These are phyloP conservation scores for Lathyrus oleraceus DNA, from an alignment of 306 rosid genomes.

Conservation along the genomic window DNA sequence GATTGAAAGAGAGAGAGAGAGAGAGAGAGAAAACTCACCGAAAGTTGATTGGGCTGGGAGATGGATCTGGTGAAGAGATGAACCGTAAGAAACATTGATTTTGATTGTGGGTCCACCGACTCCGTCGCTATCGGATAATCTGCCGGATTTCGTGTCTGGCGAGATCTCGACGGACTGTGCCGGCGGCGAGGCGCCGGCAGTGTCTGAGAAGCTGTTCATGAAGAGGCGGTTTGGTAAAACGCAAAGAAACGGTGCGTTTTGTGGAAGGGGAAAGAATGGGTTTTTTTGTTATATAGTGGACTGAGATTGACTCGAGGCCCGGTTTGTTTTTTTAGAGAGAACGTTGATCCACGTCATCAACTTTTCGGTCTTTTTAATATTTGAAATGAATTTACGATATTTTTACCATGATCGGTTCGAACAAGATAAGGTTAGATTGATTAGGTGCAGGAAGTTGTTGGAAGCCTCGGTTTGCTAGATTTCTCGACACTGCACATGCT, in stretches of 20 bases:
- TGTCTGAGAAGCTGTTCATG: constrained; percentile 28
- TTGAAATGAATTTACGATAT: too few species aligned
- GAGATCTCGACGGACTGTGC: not conserved
- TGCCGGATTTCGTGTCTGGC: constrained; percentile 15
- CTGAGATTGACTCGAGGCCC: constrained; percentile 15
- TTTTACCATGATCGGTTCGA: too few species aligned
- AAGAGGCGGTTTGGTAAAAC: not conserved
- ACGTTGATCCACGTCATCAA: not conserved
- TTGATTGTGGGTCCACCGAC: constrained; percentile 40
- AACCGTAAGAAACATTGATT: constrained; percentile 40
- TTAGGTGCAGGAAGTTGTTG: too few species aligned
- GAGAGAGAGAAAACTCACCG: constrained; percentile 39
- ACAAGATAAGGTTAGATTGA: too few species aligned
- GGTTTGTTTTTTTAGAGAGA: not conserved
- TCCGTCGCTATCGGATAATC: not conserved
- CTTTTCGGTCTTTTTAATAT: not conserved
- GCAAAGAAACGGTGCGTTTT: constrained; percentile 19
- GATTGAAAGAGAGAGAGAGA: constrained; percentile 35
- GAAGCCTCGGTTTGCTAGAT: too few species aligned
- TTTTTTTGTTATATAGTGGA: not conserved
- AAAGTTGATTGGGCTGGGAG: constrained; percentile 55
- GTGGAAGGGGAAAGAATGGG: not conserved
- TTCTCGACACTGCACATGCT: too few species aligned
- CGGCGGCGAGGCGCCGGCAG: constrained; percentile 5
- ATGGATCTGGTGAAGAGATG: constrained; percentile 43